phyloP scores from a whole-genome alignment of 2,329 filamentous ascomycete species.

The Colletotrichum aenigma region DNA sequence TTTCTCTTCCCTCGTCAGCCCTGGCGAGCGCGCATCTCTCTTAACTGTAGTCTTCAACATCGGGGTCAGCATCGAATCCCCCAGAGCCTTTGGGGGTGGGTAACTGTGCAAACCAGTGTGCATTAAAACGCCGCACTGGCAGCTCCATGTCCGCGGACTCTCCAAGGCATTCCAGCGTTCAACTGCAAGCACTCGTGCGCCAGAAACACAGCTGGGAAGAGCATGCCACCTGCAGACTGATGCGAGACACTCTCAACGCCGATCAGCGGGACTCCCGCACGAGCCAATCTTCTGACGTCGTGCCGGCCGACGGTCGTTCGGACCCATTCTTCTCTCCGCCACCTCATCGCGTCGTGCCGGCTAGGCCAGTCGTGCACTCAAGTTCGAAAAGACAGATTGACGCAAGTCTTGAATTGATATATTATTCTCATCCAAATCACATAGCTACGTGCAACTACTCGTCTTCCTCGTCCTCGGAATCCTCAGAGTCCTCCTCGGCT shows the following conservation, averaged over 20 bases:
- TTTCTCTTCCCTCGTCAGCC: neutral
- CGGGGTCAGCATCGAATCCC: neutral
- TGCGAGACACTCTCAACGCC: conserved; percentile 8
- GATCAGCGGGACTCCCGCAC: conserved; percentile 3
- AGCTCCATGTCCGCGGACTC: neutral
- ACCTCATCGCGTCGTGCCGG: neutral
- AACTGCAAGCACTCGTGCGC: neutral
- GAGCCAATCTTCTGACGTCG: neutral
- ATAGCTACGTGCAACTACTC: conserved; percentile 24
- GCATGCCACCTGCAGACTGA: conserved; percentile 10
- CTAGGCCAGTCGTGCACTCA: neutral
- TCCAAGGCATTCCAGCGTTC: neutral
- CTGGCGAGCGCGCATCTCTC: neutral
- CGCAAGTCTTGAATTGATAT: neutral
- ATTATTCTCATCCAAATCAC: neutral
- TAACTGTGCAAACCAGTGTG: neutral
- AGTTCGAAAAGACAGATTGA: neutral
- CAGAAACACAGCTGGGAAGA: neutral
- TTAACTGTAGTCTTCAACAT: neutral
- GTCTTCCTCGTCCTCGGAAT: conserved; percentile 39
- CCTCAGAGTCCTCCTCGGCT: conserved; percentile 45
- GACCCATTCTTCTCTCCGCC: neutral
- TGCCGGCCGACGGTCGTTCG: neutral
- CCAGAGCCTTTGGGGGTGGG: neutral
- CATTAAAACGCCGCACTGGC: neutral